Evolutionary conservation across 352 stramenopile species (phyloP).

Genomic region (Elongisporangium senticosum): DNA sequence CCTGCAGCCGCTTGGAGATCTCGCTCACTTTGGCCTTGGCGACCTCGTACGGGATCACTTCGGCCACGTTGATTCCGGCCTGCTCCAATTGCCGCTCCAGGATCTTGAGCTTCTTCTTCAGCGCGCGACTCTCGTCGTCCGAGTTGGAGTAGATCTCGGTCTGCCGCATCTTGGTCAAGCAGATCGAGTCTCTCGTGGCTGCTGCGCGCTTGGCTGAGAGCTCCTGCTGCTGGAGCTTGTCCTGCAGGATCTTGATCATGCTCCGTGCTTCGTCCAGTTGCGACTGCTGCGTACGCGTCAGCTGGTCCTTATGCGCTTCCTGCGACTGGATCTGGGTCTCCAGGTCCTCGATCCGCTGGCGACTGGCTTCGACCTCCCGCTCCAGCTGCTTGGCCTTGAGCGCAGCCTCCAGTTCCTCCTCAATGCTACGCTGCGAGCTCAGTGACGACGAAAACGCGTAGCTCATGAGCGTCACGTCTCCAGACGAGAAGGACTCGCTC

Average conservation of each 20-base stretch:
- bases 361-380: conserved; percentile 63
- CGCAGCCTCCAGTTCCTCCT: conserved; percentile 61
- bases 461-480: conserved; percentile 5
- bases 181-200: conserved; percentile 52
- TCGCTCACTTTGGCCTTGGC: conserved; percentile 70
- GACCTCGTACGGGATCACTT: conserved; percentile 86
- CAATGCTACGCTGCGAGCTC: conserved; percentile 22
- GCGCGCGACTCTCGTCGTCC: conserved; percentile 41
- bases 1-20: conserved; percentile 75
- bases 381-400: conserved; percentile 55
- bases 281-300: conserved; percentile 52
- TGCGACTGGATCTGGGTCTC: conserved; percentile 48
- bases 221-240: conserved; percentile 55
- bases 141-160: conserved; percentile 23
- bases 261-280: conserved; percentile 50
- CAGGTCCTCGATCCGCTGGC: conserved; percentile 48
- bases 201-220: conserved; percentile 40
- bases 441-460: conserved; percentile 11
- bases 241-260: conserved; percentile 50
- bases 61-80: conserved; percentile 74
- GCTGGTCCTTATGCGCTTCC: conserved; percentile 45
- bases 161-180: conserved; percentile 36
- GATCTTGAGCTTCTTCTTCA: conserved; percentile 67
- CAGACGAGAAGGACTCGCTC: conserved; percentile 14
- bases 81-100: conserved; percentile 69